These are phyloP conservation scores for Cladorrhinum samala DNA, from an alignment of 495 filamentous ascomycete genomes.

Conservation along the genomic window DNA sequence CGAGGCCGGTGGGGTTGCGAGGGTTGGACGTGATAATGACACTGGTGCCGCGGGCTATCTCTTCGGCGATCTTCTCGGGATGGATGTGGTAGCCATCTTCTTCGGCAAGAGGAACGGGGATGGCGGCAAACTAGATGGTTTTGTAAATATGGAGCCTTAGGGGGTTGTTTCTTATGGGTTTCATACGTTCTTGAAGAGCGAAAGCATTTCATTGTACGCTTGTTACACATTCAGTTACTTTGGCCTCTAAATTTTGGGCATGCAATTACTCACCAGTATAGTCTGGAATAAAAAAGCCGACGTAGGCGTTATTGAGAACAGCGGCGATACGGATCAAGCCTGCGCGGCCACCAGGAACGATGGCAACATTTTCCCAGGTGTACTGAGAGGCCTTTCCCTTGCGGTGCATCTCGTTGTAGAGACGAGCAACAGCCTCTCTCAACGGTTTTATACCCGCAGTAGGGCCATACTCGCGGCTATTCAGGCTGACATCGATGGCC, in stretches of 20 bases:
- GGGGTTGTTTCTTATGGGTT: too few species aligned
- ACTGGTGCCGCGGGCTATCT: conserved; percentile 77
- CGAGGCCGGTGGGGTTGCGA: conserved; percentile 87
- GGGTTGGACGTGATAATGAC: conserved; percentile 97
- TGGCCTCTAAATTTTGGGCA: too few species aligned
- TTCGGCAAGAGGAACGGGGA: conserved; percentile 77
- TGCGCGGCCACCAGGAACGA: conserved; percentile 89
- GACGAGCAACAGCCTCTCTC: conserved; percentile 77
- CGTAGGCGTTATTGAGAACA: conserved; percentile 84
- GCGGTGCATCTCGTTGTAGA: conserved; percentile 92
- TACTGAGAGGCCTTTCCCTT: conserved; percentile 85
- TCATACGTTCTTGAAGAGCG: conserved; percentile 78
- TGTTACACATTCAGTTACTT: too few species aligned
- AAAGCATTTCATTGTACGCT: conserved; percentile 95
- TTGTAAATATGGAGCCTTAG: too few species aligned
- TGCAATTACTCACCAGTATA: too few species aligned
- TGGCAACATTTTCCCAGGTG: conserved; percentile 98
- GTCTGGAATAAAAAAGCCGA: conserved; percentile 79
- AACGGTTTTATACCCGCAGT: conserved; percentile 90
- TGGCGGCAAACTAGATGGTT: conserved; percentile 81
- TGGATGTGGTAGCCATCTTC: conserved; percentile 87
- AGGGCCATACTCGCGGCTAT: conserved; percentile 83
- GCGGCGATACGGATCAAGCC: conserved; percentile 92
- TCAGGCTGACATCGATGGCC: conserved; percentile 68
- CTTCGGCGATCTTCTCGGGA: conserved; percentile 83